phyloP scores from a whole-genome alignment of 2,329 filamentous ascomycete species.

The Fusarium staphyleae region DNA sequence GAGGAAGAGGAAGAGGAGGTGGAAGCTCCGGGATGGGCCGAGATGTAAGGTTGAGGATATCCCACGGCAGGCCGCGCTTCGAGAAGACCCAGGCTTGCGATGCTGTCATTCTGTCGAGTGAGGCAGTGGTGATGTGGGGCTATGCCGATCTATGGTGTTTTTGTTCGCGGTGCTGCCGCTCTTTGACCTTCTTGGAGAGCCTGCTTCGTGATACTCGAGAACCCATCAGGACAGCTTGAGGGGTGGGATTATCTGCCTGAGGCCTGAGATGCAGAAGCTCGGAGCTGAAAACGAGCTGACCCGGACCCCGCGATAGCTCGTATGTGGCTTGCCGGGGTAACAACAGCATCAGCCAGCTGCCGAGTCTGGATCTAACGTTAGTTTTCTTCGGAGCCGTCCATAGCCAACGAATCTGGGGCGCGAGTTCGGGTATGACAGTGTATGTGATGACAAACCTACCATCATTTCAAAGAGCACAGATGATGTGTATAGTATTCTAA shows the following conservation, averaged over 20 bases:
- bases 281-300: constrained; percentile 8
- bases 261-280: not conserved
- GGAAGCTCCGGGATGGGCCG: constrained; percentile 38
- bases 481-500: constrained; percentile 15
- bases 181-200: no score
- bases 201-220: not conserved
- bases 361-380: no score
- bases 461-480: not conserved
- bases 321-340: not conserved
- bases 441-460: not conserved
- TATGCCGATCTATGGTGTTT: not conserved
- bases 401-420: no score
- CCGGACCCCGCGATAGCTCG: not conserved
- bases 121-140: not conserved
- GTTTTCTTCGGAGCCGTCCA: no score
- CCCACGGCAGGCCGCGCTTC: constrained; percentile 39
- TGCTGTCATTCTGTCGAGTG: constrained; percentile 10
- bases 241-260: not conserved
- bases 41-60: constrained; percentile 39
- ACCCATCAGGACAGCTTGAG: not conserved
- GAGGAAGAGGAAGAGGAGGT: constrained; percentile 40
- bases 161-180: no score
- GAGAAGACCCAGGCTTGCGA: constrained; percentile 43
- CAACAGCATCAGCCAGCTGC: no score
- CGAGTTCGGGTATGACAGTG: not conserved